Evolutionary conservation across 1,284 basidiomycete genomes (phyloP).

Genomic region (Volvariella volvacea): DNA sequence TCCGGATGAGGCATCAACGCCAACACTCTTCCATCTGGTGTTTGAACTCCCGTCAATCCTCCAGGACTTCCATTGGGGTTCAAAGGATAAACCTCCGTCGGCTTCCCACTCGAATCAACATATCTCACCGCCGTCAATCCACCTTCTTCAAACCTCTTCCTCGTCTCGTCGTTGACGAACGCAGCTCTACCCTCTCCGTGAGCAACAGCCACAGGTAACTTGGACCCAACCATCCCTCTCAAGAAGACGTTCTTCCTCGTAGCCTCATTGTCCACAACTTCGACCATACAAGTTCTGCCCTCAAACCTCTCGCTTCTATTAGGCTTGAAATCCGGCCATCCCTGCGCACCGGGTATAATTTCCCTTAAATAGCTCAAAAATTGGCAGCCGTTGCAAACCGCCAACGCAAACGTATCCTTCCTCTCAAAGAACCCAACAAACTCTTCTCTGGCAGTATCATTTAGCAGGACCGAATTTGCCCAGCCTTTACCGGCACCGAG

Average conservation of each 20-base stretch:
- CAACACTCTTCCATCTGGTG: slow-evolving; percentile 80
- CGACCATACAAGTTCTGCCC: slow-evolving; percentile 76
- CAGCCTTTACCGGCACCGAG: slow-evolving; percentile 97
- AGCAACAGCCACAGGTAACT: slow-evolving; percentile 88
- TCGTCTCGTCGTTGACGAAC: slow-evolving; percentile 32
- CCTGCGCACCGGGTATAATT: slow-evolving; percentile 80
- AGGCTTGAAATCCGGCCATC: slow-evolving; percentile 90
- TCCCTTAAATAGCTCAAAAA: slow-evolving; percentile 86
- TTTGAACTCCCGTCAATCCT: slow-evolving; percentile 87
- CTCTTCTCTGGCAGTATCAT: slow-evolving; percentile 66
- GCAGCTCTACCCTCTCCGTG: slow-evolving; percentile 92
- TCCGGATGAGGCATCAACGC: slow-evolving; percentile 97
- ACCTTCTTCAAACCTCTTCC: slow-evolving; percentile 22
- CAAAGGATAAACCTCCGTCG: slow-evolving; percentile 79
- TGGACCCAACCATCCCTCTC: slow-evolving; percentile 80
- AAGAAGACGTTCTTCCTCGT: slow-evolving; percentile 77
- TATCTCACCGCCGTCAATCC: slow-evolving; percentile 71
- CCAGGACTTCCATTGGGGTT: slow-evolving; percentile 93
- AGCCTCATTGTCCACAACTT: slow-evolving; percentile 55
- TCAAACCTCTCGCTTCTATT: slow-evolving; percentile 93
- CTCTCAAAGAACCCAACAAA: slow-evolving; percentile 82
- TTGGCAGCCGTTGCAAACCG: slow-evolving; percentile 98
- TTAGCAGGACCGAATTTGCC: slow-evolving; percentile 90
- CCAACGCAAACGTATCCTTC: slow-evolving; percentile 81
- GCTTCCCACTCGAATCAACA: slow-evolving; percentile 60